Conservation (phyloP, 305 asterid genomes). For the Plantago rigida region DNA sequence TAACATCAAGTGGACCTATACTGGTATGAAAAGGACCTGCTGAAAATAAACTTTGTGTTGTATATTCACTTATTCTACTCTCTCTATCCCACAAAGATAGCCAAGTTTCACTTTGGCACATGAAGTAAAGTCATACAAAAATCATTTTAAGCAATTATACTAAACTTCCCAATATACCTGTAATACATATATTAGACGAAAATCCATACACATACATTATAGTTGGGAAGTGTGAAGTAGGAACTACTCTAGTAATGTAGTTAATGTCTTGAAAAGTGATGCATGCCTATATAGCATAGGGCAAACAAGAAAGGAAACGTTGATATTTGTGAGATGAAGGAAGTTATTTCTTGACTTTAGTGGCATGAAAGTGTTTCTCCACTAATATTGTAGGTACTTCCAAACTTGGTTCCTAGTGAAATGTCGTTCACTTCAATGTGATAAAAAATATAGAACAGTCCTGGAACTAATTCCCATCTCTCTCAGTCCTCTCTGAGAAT, state of each 20-base stretch:
- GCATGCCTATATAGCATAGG: too few relatives aligned
- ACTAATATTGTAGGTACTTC: neutral
- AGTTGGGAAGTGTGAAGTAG: too few relatives aligned
- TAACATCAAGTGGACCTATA: conserved; percentile 57
- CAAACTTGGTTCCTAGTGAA: neutral
- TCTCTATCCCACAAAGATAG: neutral
- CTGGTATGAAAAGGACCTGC: conserved; percentile 40
- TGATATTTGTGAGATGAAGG: too few relatives aligned
- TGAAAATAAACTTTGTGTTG: neutral
- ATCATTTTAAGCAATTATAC: too few relatives aligned
- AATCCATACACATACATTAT: too few relatives aligned
- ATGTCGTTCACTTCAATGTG: conserved; percentile 1
- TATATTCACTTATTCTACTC: conserved; percentile 7
- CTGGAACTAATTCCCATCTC: conserved; percentile 1
- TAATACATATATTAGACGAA: too few relatives aligned
- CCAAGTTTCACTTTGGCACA: neutral
- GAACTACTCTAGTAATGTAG: too few relatives aligned
- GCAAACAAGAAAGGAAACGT: too few relatives aligned
- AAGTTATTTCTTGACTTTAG: too few relatives aligned
- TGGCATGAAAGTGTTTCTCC: conserved; percentile 1
- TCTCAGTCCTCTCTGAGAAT: conserved; percentile 2
- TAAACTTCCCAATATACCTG: too few relatives aligned
- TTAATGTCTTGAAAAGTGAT: too few relatives aligned
- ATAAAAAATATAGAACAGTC: conserved; percentile 1
- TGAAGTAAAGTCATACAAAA: too few relatives aligned